Evolutionary conservation across 2,329 filamentous ascomycete genomes (phyloP).

Genomic region (Colletotrichum musicola): DNA sequence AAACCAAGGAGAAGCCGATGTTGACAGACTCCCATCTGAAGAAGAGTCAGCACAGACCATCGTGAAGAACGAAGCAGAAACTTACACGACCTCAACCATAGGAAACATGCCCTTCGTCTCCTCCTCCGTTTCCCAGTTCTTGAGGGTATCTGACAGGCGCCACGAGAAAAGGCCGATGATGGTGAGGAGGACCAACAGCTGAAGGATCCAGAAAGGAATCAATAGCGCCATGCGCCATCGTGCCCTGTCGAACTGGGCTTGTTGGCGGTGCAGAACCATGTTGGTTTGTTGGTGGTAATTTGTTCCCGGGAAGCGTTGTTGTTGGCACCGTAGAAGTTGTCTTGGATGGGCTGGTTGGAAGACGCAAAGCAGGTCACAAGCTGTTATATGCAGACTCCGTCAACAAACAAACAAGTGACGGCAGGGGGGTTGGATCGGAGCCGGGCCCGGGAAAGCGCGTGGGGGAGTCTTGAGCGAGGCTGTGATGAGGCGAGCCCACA

Average conservation of each 20-base stretch:
- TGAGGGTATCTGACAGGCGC: conserved; percentile 62
- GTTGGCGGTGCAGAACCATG: conserved; percentile 61
- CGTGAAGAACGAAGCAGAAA: conserved; percentile 28
- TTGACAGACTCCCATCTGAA: conserved; percentile 67
- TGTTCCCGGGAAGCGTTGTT: conserved; percentile 19
- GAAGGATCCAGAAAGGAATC: conserved; percentile 63
- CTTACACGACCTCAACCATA: conserved; percentile 65
- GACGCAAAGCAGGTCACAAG: conserved; percentile 15
- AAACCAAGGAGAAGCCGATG: conserved; percentile 61
- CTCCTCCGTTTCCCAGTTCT: conserved; percentile 56
- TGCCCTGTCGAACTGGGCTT: conserved; percentile 65
- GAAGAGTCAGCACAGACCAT: conserved; percentile 6
- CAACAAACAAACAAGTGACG: conserved; percentile 20
- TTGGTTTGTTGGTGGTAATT: conserved; percentile 36
- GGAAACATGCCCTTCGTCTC: conserved; percentile 53
- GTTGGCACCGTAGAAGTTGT: conserved; percentile 18
- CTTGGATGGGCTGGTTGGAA: conserved; percentile 15
- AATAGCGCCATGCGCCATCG: conserved; percentile 63
- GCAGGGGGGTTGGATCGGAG: conserved; percentile 24
- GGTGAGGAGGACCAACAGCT: conserved; percentile 59
- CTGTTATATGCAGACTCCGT: conserved; percentile 29
- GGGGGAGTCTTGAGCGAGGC: conserved; percentile 27
- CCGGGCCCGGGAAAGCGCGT: conserved; percentile 32
- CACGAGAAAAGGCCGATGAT: conserved; percentile 67
- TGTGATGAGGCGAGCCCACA: conserved; percentile 28